These are phyloP conservation scores for Insectozyma bohioensis DNA, from an alignment of 1,139 yeast genomes.

Conservation along the genomic window DNA sequence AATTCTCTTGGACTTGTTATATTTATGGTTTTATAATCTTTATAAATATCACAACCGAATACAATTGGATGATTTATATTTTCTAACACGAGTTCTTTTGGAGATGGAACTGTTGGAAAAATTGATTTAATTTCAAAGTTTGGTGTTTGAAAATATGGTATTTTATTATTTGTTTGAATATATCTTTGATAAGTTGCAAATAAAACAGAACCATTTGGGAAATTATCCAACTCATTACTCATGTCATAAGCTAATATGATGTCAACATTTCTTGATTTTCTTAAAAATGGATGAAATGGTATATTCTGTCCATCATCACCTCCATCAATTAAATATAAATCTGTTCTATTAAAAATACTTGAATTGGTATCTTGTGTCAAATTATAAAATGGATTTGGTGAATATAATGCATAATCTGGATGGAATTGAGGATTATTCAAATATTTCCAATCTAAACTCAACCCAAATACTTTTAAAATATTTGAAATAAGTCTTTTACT, in stretches of 20 bases:
- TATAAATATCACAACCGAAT: constrained; percentile 53
- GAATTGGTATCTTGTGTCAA: constrained; percentile 6
- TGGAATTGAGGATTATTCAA: constrained; percentile 28
- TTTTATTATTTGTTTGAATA: constrained; percentile 17
- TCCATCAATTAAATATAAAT: constrained; percentile 41
- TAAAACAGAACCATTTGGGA: constrained; percentile 39
- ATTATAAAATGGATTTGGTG: constrained; percentile 74
- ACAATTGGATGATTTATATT: constrained; percentile 45
- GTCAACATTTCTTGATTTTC: constrained; percentile 29
- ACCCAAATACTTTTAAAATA: constrained; percentile 48
- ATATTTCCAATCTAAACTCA: constrained; percentile 27
- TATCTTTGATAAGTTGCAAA: constrained; percentile 21
- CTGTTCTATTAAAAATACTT: constrained; percentile 17
- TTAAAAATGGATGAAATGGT: constrained; percentile 40
- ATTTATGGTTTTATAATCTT: constrained; percentile 25
- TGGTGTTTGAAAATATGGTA: constrained; percentile 20
- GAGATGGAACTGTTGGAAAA: constrained; percentile 42
- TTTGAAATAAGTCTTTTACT: constrained; percentile 41
- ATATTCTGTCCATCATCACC: constrained; percentile 48
- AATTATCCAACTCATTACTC: constrained; percentile 38
- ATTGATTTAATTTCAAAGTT: constrained; percentile 15
- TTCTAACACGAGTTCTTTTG: constrained; percentile 26
- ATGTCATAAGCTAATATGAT: constrained; percentile 38
- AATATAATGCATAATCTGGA: constrained; percentile 68
- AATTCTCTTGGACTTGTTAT: background rate